Evolutionary conservation across 192 early-diverging fungal genomes (phyloP).

Genomic region (Rhizophagus clarus): DNA sequence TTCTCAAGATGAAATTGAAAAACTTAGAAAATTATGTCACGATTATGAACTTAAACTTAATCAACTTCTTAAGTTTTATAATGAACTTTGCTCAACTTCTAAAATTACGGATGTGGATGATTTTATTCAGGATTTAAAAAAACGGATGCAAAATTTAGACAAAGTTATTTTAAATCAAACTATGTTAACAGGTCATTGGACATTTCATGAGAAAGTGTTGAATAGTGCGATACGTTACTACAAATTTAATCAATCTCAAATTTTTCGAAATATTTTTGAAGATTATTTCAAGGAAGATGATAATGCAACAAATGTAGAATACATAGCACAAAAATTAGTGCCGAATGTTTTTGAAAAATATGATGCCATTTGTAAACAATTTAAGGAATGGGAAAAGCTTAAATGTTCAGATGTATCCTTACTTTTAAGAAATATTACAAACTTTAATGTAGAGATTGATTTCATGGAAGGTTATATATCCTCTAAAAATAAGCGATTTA

Average conservation of each 20-base stretch:
- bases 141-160: neutral
- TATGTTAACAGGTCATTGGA: neutral
- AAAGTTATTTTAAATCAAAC: neutral
- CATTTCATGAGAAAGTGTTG: neutral
- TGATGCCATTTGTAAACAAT: neutral
- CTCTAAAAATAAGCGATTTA: neutral
- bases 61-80: neutral
- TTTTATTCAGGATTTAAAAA: neutral
- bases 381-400: constrained; percentile 3
- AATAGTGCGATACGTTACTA: neutral
- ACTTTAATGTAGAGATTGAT: neutral
- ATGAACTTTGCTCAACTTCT: neutral
- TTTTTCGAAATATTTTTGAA: constrained; percentile 5
- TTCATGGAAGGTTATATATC: neutral
- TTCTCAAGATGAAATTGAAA: neutral
- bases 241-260: constrained; percentile 9
- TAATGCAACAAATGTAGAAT: neutral
- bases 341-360: neutral
- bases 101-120: neutral
- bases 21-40: neutral
- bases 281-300: neutral
- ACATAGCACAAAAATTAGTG: neutral
- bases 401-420: neutral
- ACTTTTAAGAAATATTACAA: neutral
- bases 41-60: neutral